Evolutionary conservation across 257 asterid genomes (phyloP), one percentile per base, ranked within the genome.

Genomic region (Przewalskia tangutica): DNA sequence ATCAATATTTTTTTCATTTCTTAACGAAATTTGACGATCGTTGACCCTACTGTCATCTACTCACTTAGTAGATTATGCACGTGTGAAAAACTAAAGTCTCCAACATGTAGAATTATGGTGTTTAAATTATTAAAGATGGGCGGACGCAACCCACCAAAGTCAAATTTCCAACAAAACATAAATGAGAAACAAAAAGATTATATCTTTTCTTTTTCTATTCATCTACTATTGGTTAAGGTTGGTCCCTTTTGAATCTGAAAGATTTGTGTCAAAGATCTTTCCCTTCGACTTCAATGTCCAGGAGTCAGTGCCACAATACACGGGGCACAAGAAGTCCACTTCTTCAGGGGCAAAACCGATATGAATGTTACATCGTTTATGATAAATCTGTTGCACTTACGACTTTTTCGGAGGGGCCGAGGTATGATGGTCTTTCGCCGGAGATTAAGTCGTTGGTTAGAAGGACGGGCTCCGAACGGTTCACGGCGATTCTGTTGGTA

Each of bases 381-480:
- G 94, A 89, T 60, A 84, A 76, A 79, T 84, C 94, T 2, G 86
- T 83, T 20, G 87, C 81, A 27, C 97, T 92, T 55, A 82, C 91
- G 0, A 84, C 95, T 9, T 89, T 92, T 46, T 97, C 92, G 0
- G 91, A 91, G 44, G 91, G 68, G 1, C 90, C 97, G 23, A 97
- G 90, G 54, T 82, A 62, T 2, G 91, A 91, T 54, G 88, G 82
- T 4, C 55, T 89, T 42, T 92, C 96, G 38, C 95, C 97, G 54
- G 95, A 92, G 44, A 86, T 89, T 7, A 87, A 89, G 65, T 86
- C 93, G 51, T 54, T 92, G 91, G 89, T 84, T 5, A 83, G 85
- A 34, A 82, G 90, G 67, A 86, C 97, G 0, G 88, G 91, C 13
- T 93, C 97, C 0, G 91, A 87, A 3, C 87, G 97, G 48, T 90